Evolutionary conservation across 495 filamentous ascomycete species (phyloP).

Genomic region (Cercophora samala): DNA sequence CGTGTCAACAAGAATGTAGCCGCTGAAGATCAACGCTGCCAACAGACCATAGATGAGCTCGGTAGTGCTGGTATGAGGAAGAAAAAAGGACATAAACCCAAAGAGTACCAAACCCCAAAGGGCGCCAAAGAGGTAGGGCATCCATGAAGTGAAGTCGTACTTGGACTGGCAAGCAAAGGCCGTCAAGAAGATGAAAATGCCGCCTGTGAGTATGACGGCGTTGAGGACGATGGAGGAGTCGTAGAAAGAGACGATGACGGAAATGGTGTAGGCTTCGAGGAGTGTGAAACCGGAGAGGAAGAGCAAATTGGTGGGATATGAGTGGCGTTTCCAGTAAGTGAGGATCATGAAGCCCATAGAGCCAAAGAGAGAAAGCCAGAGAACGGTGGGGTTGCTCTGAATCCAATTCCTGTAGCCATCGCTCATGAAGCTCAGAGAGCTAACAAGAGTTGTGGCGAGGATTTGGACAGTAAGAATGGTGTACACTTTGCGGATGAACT

Average conservation of each 20-base stretch:
- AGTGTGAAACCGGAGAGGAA: slow-evolving; percentile 91
- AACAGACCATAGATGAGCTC: slow-evolving; percentile 83
- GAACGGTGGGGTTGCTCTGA: slow-evolving; percentile 74
- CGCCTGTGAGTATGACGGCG: slow-evolving; percentile 84
- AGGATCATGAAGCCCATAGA: slow-evolving; percentile 77
- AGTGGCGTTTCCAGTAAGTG: slow-evolving; percentile 97
- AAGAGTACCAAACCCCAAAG: slow-evolving; percentile 90
- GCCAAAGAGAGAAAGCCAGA: slow-evolving; percentile 80
- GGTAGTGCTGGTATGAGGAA: slow-evolving; percentile 70
- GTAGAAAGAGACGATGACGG: slow-evolving; percentile 87
- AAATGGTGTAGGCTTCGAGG: slow-evolving; percentile 89
- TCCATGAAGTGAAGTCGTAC: slow-evolving; percentile 96
- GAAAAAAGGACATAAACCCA: slow-evolving; percentile 82
- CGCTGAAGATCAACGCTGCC: slow-evolving; percentile 82
- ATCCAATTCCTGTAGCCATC: slow-evolving; percentile 79
- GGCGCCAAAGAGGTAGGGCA: slow-evolving; percentile 87
- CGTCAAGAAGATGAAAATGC: slow-evolving; percentile 89
- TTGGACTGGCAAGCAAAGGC: slow-evolving; percentile 96
- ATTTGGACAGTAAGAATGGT: slow-evolving; percentile 72
- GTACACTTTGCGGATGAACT: slow-evolving; percentile 86
- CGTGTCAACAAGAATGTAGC: slow-evolving; percentile 92
- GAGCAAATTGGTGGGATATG: slow-evolving; percentile 89
- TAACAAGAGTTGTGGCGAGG: slow-evolving; percentile 74
- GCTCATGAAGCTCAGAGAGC: slow-evolving; percentile 82
- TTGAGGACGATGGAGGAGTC: slow-evolving; percentile 76